Conservation (phyloP, 2,329 filamentous ascomycete species). For the Sordariomycetes sp. region DNA sequence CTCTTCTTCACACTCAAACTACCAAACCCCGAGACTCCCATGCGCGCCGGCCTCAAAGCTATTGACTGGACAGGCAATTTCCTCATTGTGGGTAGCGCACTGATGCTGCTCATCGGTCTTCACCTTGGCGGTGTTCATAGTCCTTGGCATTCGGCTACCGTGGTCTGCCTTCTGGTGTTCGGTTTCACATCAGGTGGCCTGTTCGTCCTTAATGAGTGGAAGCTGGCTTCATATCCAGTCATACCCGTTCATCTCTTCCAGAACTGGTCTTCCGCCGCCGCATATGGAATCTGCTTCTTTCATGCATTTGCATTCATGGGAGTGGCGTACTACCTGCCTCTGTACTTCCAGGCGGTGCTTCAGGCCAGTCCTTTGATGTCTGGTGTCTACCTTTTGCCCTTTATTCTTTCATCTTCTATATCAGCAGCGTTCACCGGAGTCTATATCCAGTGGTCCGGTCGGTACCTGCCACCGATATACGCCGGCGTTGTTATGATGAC, state of each 20-base stretch:
- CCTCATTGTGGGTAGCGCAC: constrained; percentile 51
- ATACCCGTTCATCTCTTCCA: constrained; percentile 57
- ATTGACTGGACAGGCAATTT: constrained; percentile 53
- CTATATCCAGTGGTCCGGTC: constrained; percentile 43
- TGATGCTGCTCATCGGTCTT: constrained; percentile 63
- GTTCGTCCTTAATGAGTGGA: constrained; percentile 54
- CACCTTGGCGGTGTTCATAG: constrained; percentile 57
- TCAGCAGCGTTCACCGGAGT: constrained; percentile 30
- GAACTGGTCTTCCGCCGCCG: constrained; percentile 44
- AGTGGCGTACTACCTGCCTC: constrained; percentile 60
- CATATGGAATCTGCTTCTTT: constrained; percentile 35
- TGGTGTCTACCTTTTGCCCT: constrained; percentile 52
- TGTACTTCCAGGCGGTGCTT: constrained; percentile 64
- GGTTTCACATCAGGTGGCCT: constrained; percentile 36
- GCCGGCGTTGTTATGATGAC: constrained; percentile 44
- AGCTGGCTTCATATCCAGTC: constrained; percentile 56
- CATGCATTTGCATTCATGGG: constrained; percentile 53
- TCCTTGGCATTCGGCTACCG: constrained; percentile 52
- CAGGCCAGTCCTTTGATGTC: constrained; percentile 52
- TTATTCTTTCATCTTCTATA: constrained; percentile 39
- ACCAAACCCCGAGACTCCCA: constrained; percentile 55
- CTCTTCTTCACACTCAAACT: constrained; percentile 55
- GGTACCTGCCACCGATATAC: constrained; percentile 47
- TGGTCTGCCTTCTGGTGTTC: constrained; percentile 55
- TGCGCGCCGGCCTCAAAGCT: constrained; percentile 51